phyloP scores from a whole-genome alignment of 805 yeast genomes.

The Cyberlindnera maclurae region DNA sequence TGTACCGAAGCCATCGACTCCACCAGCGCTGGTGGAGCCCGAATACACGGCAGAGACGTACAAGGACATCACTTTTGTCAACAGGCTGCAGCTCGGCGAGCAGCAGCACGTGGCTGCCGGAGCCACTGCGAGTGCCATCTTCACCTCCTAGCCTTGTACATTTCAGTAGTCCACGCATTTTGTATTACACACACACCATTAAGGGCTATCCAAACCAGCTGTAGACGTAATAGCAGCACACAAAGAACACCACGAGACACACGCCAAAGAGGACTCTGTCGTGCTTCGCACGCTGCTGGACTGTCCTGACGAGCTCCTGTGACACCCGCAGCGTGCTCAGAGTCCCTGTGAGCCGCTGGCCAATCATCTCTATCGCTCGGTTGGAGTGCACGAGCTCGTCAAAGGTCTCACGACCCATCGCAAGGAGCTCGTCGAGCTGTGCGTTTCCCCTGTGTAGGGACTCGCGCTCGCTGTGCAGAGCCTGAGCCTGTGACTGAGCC shows the following conservation, averaged over 20 bases:
- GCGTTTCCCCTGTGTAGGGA: constrained; percentile 62
- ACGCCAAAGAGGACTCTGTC: constrained; percentile 86
- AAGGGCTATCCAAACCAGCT: constrained; percentile 46
- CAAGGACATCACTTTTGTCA: constrained; percentile 29
- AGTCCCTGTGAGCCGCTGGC: constrained; percentile 48
- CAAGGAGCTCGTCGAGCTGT: constrained; percentile 83
- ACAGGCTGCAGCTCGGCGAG: constrained; percentile 41
- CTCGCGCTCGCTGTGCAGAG: constrained; percentile 55
- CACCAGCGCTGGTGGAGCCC: constrained; percentile 59
- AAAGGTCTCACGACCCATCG: constrained; percentile 79
- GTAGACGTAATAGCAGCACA: constrained; percentile 60
- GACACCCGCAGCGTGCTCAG: constrained; percentile 83
- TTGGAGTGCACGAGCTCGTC: constrained; percentile 85
- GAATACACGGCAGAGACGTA: constrained; percentile 23
- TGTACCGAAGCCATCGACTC: constrained; percentile 41
- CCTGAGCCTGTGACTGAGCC: neutral
- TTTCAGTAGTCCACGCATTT: too few species aligned
- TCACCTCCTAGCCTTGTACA: constrained; percentile 12
- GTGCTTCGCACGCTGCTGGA: constrained; percentile 75
- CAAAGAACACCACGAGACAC: constrained; percentile 54
- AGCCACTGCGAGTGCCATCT: constrained; percentile 53
- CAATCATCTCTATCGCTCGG: constrained; percentile 50
- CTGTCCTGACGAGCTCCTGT: constrained; percentile 69
- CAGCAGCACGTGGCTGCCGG: constrained; percentile 62
- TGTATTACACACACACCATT: too few species aligned